These are phyloP conservation scores for Quercus mongolica DNA, from an alignment of 306 rosid genomes.

Conservation along the genomic window DNA sequence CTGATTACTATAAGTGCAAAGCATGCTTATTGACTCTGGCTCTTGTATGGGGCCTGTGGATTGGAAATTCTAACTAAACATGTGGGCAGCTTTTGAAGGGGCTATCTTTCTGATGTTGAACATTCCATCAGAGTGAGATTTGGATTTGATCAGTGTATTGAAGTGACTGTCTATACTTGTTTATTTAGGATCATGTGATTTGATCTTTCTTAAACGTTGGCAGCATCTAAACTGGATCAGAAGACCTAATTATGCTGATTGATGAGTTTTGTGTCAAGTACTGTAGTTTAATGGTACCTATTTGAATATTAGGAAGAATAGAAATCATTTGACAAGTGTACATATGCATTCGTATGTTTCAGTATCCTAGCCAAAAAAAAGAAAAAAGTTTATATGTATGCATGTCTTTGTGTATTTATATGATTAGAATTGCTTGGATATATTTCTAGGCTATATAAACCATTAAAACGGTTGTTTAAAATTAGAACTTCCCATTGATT, in stretches of 20 bases:
- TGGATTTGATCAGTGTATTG: not conserved
- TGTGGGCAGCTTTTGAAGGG: not conserved
- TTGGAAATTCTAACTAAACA: not conserved
- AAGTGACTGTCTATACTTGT: not conserved
- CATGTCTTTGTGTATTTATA: not conserved
- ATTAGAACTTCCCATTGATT: not conserved
- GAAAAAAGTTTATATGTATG: not conserved
- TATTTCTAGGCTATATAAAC: not conserved
- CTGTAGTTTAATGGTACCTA: not conserved
- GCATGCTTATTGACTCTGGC: not conserved
- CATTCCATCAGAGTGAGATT: not conserved
- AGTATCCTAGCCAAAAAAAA: not conserved
- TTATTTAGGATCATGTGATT: not conserved
- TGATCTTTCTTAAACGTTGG: not conserved
- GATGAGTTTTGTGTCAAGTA: not conserved
- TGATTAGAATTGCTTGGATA: not conserved
- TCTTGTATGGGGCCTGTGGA: not conserved
- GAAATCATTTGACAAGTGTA: not conserved
- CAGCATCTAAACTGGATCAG: not conserved
- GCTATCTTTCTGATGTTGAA: not conserved
- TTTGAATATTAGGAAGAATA: not conserved
- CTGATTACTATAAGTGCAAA: not conserved
- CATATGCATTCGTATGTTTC: not conserved
- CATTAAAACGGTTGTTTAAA: not conserved
- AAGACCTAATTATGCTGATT: not conserved